phyloP scores from a whole-genome alignment of 2,329 filamentous ascomycete genomes.

The Phoma herbarum region DNA sequence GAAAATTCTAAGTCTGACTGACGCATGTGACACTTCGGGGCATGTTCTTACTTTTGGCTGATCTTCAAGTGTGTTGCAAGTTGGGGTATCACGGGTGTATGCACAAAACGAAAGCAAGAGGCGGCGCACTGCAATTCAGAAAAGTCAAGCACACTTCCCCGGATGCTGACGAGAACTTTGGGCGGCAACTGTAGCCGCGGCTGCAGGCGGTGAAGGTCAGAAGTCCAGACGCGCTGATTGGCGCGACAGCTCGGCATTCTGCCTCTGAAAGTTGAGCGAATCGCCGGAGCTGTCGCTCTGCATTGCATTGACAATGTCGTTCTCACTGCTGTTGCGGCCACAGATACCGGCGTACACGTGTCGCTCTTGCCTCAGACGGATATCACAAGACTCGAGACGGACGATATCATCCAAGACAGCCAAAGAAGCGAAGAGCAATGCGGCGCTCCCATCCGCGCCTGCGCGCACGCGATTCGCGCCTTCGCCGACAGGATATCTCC shows the following conservation, averaged over 20 bases:
- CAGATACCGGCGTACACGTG: constrained; percentile 41
- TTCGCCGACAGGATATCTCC: constrained; percentile 92
- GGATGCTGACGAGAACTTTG: constrained; percentile 14
- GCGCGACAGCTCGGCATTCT: constrained; percentile 13
- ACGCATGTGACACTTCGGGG: not conserved
- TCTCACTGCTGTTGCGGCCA: constrained; percentile 30
- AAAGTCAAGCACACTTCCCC: constrained; percentile 19
- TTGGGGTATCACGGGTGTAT: constrained; percentile 8
- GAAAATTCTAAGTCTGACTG: not conserved
- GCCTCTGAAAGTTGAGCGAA: constrained; percentile 25
- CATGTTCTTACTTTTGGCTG: constrained; percentile 5
- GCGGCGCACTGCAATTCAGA: constrained; percentile 3
- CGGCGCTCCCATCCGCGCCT: constrained; percentile 40
- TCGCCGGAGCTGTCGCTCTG: not conserved
- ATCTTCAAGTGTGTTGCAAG: too few relatives aligned
- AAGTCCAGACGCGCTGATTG: constrained; percentile 23
- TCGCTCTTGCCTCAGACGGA: constrained; percentile 39
- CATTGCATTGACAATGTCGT: constrained; percentile 32
- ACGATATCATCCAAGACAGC: constrained; percentile 24
- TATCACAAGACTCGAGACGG: constrained; percentile 24
- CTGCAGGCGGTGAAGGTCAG: constrained; percentile 23
- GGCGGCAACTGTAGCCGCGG: constrained; percentile 15
- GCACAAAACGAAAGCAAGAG: not conserved
- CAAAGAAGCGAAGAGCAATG: constrained; percentile 15
- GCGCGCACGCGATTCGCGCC: constrained; percentile 87